Percentiles rank a stretch among this genome's conserved stretches.
These are phyloP conservation scores for Kluyveromyces starmeri DNA, from an alignment of 805 yeast species.

Conservation along the genomic window DNA sequence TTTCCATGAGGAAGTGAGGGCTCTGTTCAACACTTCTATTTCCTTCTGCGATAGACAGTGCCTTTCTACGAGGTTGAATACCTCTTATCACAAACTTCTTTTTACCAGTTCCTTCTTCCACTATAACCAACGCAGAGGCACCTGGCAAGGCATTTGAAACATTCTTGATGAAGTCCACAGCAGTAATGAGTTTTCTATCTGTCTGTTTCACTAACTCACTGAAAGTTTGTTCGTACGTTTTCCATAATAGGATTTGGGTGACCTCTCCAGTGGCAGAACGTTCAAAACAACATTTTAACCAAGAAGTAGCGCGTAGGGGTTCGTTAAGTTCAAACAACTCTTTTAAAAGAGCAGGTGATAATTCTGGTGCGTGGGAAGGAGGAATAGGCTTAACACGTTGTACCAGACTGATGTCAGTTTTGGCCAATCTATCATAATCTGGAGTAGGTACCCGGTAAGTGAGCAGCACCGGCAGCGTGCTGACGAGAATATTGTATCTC, in stretches of 20 bases:
- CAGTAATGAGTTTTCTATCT: constrained; percentile 65
- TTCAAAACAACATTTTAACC: constrained; percentile 90
- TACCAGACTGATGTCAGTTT: constrained; percentile 31
- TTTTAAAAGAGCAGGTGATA: constrained; percentile 46
- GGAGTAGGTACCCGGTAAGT: constrained; percentile 37
- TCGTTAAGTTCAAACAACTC: constrained; percentile 62
- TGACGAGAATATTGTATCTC: constrained; percentile 43
- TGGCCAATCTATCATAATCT: constrained; percentile 25
- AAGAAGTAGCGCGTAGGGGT: constrained; percentile 84
- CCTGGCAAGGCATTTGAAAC: constrained; percentile 82
- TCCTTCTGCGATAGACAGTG: constrained; percentile 42
- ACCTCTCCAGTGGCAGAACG: constrained; percentile 74
- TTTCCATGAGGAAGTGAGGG: constrained; percentile 5
- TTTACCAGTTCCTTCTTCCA: constrained; percentile 49
- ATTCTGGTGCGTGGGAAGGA: constrained; percentile 57
- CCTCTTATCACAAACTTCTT: constrained; percentile 90
- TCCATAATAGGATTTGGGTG: constrained; percentile 93
- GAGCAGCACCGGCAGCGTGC: constrained; percentile 55
- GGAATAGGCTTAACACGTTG: constrained; percentile 54
- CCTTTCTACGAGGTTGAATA: constrained; percentile 70
- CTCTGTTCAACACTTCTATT: constrained; percentile 32
- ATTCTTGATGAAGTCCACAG: constrained; percentile 93
- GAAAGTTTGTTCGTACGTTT: constrained; percentile 84
- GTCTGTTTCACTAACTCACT: constrained; percentile 46
- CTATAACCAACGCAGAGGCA: constrained; percentile 89